A percentile compares a stretch with the other conserved stretches of the same genome.
Conservation (phyloP, 257 asterid genomes). For the Euphrasia confusa region DNA sequence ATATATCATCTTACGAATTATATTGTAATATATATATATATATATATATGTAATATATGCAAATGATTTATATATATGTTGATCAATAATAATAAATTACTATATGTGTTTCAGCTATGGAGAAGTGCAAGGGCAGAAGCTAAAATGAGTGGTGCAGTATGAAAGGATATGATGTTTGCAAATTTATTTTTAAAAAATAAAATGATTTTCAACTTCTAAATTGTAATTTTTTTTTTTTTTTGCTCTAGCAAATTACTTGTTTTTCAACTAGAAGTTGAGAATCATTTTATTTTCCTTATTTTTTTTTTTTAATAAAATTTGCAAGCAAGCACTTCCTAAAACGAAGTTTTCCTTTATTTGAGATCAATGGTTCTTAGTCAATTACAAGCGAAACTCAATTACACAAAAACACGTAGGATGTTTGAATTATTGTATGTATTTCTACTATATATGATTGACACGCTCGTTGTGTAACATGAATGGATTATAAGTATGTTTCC, state of each 20-base stretch:
- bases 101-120: background rate
- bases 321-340: slow-evolving; percentile 3
- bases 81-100: background rate
- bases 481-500: too few species aligned
- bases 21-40: too few species aligned
- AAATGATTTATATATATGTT: too few species aligned
- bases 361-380: background rate
- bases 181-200: background rate
- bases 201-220: background rate
- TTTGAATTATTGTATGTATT: too few species aligned
- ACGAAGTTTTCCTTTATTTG: background rate
- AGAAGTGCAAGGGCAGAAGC: slow-evolving; percentile 1
- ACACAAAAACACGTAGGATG: too few species aligned
- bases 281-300: background rate
- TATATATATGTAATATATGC: too few species aligned
- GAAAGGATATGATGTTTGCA: background rate
- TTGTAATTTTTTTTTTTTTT: background rate
- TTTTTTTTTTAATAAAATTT: background rate
- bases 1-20: too few species aligned
- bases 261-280: background rate
- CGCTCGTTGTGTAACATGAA: too few species aligned
- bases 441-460: too few species aligned
- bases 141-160: background rate
- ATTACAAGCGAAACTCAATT: too few species aligned
- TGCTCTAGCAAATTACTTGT: background rate